Percentiles rank a stretch among this genome's conserved stretches.
Conservation (phyloP, 176 grass and related monocot species). For the Avena insularis region DNA sequence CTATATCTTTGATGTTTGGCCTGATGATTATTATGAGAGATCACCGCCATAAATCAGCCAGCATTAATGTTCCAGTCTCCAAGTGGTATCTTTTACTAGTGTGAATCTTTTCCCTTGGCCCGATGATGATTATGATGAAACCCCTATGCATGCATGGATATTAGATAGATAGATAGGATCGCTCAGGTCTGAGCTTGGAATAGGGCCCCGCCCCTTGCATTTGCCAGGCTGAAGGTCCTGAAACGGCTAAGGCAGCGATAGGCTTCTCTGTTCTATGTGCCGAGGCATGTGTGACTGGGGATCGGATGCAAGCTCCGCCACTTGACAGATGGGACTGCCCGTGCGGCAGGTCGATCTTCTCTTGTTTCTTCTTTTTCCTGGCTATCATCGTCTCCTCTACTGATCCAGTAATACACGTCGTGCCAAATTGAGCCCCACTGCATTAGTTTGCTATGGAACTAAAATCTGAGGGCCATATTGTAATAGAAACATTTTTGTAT, state of each 20-base stretch:
- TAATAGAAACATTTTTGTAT: no score
- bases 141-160: not conserved
- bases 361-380: no score
- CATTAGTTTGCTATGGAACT: constrained; percentile 14
- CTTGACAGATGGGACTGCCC: not conserved
- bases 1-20: not conserved
- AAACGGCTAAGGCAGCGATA: not conserved
- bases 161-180: not conserved
- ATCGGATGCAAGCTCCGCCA: not conserved
- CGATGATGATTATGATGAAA: constrained; percentile 34
- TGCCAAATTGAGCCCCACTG: constrained; percentile 37
- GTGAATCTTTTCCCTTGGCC: constrained; percentile 20
- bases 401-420: not conserved
- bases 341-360: not conserved
- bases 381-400: not conserved
- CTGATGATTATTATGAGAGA: not conserved
- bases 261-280: not conserved
- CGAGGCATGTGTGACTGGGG: not conserved
- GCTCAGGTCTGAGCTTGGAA: not conserved
- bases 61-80: not conserved
- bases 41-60: not conserved
- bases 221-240: constrained; percentile 1
- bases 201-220: not conserved
- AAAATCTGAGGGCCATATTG: constrained; percentile 10
- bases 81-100: not conserved